phyloP scores from a whole-genome alignment of 495 filamentous ascomycete genomes.

The Daldinia decipiens region DNA sequence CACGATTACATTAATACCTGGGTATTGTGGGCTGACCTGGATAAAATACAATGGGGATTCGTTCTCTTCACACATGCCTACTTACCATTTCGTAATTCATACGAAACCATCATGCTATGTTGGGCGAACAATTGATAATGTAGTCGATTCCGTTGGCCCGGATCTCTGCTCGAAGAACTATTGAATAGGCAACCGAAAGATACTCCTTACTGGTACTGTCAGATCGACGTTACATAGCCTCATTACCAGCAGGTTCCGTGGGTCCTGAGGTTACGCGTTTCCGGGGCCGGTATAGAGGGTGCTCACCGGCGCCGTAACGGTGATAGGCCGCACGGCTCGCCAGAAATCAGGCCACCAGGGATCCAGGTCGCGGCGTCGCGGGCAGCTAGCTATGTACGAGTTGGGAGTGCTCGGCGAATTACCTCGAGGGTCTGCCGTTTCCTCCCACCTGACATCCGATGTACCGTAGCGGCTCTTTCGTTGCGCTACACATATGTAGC shows the following conservation, averaged over 20 bases:
- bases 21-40: not conserved
- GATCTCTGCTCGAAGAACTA: not conserved
- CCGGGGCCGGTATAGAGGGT: constrained; percentile 1
- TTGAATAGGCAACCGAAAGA: constrained; percentile 4
- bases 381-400: constrained; percentile 14
- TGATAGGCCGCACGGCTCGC: constrained; percentile 23
- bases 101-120: not conserved
- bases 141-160: constrained; percentile 5
- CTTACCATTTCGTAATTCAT: constrained; percentile 8
- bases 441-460: not conserved
- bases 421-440: not conserved
- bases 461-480: constrained; percentile 1
- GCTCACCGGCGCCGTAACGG: constrained; percentile 35
- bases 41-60: not conserved
- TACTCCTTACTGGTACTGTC: constrained; percentile 11
- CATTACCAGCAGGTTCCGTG: constrained; percentile 29
- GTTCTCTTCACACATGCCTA: not conserved
- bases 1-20: not conserved
- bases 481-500: not conserved
- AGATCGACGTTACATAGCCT: constrained; percentile 37
- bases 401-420: not conserved
- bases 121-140: constrained; percentile 6
- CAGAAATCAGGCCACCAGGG: constrained; percentile 17
- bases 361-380: constrained; percentile 27
- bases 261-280: not conserved